Base-by-base conservation (phyloP, 306 rosid species). In the Cucurbita pepo region DNA sequence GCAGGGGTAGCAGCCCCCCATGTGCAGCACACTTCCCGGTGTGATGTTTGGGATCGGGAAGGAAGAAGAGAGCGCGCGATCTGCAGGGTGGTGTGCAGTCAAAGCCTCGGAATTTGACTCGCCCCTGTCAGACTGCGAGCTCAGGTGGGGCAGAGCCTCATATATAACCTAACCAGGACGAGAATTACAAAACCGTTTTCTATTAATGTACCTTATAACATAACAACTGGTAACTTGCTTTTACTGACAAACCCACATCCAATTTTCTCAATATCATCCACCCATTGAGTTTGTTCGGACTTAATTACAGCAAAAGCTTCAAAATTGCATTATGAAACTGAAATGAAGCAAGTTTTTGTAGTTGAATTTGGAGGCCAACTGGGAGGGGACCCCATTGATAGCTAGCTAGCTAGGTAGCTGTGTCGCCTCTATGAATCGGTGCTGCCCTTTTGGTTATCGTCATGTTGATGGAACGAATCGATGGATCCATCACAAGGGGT, bases 41-140 rank as follows among this genome's bases (percentile, higher is more conserved):
- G 21, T 7, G 3, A 16, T 25, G 56, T 69, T 47, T 18, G 38
- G 71, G 71, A 65, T 65, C 50, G 36, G 71, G 10, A 44, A 44
- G 10, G 45, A 44, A 44, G 9, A 65, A 65, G n/a, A 6, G 21
- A 61, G 13, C 19, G 38, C 19, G 40, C 59, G 25, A 51, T 51
- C 74, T 50, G 74, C 44, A 47, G 44, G 50, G 36, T 1, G 5
- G 4, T 11, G 19, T 22, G 5, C 69, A 15, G 74, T 69, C 74
- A 69, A 69, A 69, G 8, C 74, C 25, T 50, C 21, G 74, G 59
- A 69, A 34, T 69, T 69, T 69, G 74, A 51, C 74, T 69, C 72
- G n/a, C 9, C 5, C 25, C 0, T 64, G 71, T 64, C 69, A 61
- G 69, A 62, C 3, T 16, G 30, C 10, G 36, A 30, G 44, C 8